phyloP scores from a whole-genome alignment of 2,329 filamentous ascomycete species.

The Tetracladium maxilliforme region DNA sequence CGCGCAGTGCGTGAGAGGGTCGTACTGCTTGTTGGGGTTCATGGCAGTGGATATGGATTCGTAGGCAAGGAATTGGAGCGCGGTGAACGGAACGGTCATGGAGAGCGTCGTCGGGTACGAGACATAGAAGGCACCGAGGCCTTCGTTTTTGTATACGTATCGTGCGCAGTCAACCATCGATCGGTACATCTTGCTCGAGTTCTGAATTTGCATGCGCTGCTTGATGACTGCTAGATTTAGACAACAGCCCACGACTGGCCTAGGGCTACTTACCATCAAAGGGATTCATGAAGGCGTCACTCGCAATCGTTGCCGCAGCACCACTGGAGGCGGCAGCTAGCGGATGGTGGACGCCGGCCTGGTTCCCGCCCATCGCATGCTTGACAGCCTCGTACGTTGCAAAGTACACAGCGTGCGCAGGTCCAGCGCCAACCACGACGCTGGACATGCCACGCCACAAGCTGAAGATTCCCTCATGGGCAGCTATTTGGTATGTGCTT shows the following conservation, averaged over 20 bases:
- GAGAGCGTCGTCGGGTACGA: slow-evolving; percentile 96
- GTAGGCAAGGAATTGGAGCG: slow-evolving; percentile 93
- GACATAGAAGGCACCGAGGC: slow-evolving; percentile 86
- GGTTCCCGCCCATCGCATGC: slow-evolving; percentile 87
- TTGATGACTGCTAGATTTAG: slow-evolving; percentile 63
- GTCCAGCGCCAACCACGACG: slow-evolving; percentile 87
- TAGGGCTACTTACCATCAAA: slow-evolving; percentile 63
- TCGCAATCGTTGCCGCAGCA: slow-evolving; percentile 89
- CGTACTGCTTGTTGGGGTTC: slow-evolving; percentile 76
- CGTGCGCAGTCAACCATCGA: slow-evolving; percentile 77
- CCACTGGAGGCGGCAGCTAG: slow-evolving; percentile 86
- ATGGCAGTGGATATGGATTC: slow-evolving; percentile 89
- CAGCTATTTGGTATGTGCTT: slow-evolving; percentile 83
- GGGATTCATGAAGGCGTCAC: slow-evolving; percentile 97
- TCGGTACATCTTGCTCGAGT: slow-evolving; percentile 75
- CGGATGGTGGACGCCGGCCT: slow-evolving; percentile 76
- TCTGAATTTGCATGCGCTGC: slow-evolving; percentile 96
- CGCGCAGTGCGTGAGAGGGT: slow-evolving; percentile 84
- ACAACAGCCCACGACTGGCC: neutral
- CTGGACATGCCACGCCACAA: slow-evolving; percentile 95
- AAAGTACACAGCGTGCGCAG: slow-evolving; percentile 95
- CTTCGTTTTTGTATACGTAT: slow-evolving; percentile 78
- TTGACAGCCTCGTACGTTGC: slow-evolving; percentile 97
- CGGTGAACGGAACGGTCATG: slow-evolving; percentile 97
- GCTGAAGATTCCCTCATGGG: slow-evolving; percentile 76